phyloP scores from a whole-genome alignment of 1,139 yeast species.

The Protomyces lactucae-debilis region DNA sequence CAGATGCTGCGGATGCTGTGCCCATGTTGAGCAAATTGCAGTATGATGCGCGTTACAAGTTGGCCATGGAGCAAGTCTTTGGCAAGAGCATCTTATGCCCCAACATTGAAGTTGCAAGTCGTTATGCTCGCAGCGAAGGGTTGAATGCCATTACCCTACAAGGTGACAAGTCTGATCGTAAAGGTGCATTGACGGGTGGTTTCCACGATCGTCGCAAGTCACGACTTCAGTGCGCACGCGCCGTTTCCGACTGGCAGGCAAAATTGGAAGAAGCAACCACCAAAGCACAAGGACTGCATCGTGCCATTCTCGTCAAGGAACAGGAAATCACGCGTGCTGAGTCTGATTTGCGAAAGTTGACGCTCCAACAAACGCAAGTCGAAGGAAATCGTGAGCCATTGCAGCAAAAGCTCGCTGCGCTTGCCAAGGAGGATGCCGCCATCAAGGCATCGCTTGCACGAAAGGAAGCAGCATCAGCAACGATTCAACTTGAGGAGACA shows the following conservation, averaged over 20 bases:
- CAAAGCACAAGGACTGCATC: conserved; percentile 42
- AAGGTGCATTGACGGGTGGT: conserved; percentile 88
- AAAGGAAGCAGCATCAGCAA: conserved; percentile 32
- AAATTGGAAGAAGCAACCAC: conserved; percentile 46
- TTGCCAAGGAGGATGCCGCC: conserved; percentile 44
- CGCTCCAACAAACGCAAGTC: conserved; percentile 45
- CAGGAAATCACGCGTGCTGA: conserved; percentile 46
- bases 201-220: conserved; percentile 65
- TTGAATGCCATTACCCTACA: conserved; percentile 80
- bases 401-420: conserved; percentile 45
- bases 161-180: conserved; percentile 82
- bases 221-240: conserved; percentile 63
- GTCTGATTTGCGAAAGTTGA: conserved; percentile 48
- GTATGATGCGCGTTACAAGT: conserved; percentile 51
- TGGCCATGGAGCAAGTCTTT: conserved; percentile 73
- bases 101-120: conserved; percentile 63
- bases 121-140: conserved; percentile 57
- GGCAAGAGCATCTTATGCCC: conserved; percentile 75
- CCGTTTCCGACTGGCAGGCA: conserved; percentile 50
- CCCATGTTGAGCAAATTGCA: conserved; percentile 73
- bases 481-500: conserved; percentile 39
- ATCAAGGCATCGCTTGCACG: conserved; percentile 24
- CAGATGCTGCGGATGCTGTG: conserved; percentile 52
- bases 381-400: conserved; percentile 47
- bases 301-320: conserved; percentile 44